phyloP scores from a whole-genome alignment of 2,329 filamentous ascomycete species.

The Fusarium dimerum region DNA sequence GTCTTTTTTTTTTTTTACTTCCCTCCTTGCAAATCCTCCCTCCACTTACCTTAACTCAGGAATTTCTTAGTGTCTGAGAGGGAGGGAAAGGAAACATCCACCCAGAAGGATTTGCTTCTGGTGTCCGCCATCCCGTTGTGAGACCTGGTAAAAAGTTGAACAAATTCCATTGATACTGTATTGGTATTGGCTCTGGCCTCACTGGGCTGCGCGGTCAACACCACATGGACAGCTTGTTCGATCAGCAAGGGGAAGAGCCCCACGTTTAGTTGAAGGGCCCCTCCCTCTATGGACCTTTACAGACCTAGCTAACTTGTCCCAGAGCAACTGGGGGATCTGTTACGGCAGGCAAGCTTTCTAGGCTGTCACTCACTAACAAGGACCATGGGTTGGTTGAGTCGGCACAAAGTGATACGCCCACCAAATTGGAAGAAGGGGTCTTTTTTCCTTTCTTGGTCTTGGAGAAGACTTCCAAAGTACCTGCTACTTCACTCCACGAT shows the following conservation, averaged over 20 bases:
- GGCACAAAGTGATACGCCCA: slow-evolving; percentile 1
- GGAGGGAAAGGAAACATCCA: not conserved
- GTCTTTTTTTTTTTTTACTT: too few species aligned
- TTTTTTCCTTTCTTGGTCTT: not conserved
- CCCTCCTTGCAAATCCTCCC: not conserved
- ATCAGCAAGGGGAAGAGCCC: slow-evolving; percentile 27
- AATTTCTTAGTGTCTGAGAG: not conserved
- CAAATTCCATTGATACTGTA: not conserved
- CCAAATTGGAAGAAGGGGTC: slow-evolving; percentile 23
- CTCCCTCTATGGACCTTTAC: not conserved
- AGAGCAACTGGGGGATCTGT: not conserved
- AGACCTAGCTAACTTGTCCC: too few species aligned
- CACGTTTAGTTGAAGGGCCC: slow-evolving; percentile 26
- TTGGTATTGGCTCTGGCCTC: not conserved
- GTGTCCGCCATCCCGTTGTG: slow-evolving; percentile 19
- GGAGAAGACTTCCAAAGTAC: slow-evolving; percentile 17
- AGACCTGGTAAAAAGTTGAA: slow-evolving; percentile 6
- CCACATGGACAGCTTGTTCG: slow-evolving; percentile 30
- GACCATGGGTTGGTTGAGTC: slow-evolving; percentile 23
- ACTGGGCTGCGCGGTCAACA: slow-evolving; percentile 24
- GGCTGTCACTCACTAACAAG: slow-evolving; percentile 10
- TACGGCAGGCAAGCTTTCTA: not conserved
- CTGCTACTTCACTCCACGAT: not conserved
- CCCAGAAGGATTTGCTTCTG: not conserved
- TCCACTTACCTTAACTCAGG: not conserved